phyloP scores from a whole-genome alignment of 306 rosid genomes.

The Castanopsis chinensis region DNA sequence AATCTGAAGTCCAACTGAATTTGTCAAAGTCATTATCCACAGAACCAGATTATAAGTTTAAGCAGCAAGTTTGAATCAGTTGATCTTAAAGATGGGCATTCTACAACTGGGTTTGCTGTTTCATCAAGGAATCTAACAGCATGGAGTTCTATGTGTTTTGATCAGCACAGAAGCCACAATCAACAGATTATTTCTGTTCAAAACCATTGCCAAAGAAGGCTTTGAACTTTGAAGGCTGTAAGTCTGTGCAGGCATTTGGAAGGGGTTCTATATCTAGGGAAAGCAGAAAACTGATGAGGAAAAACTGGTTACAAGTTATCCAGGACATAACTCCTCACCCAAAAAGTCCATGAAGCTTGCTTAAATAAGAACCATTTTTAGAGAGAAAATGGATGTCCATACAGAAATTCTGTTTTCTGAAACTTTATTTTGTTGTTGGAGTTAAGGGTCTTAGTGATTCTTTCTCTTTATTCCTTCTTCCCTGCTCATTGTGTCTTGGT shows the following conservation, averaged over 20 bases:
- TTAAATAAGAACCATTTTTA: constrained; percentile 2
- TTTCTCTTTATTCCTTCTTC: background rate
- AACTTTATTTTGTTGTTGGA: background rate
- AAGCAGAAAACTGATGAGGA: constrained; percentile 29
- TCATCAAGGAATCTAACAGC: constrained; percentile 49
- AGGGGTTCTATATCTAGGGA: constrained; percentile 24
- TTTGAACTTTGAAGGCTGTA: constrained; percentile 17
- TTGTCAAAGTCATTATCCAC: constrained; percentile 28
- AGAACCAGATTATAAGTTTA: constrained; percentile 29
- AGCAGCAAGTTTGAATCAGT: constrained; percentile 34
- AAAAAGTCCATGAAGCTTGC: constrained; percentile 32
- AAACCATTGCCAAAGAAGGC: constrained; percentile 36
- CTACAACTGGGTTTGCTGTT: constrained; percentile 4
- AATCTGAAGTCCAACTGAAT: constrained; percentile 55
- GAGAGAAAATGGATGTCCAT: background rate
- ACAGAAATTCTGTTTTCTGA: background rate
- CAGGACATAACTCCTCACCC: constrained; percentile 41
- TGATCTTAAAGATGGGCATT: constrained; percentile 33
- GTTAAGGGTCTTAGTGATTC: background rate
- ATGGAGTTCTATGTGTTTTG: constrained; percentile 48
- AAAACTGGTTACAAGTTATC: constrained; percentile 59
- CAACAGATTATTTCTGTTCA: constrained; percentile 17
- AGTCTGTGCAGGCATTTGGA: constrained; percentile 16
- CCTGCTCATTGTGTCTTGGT: background rate
- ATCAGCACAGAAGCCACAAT: constrained; percentile 25